Conservation (phyloP, 495 filamentous ascomycete genomes). For the Staphylotrichum tortipilum region DNA sequence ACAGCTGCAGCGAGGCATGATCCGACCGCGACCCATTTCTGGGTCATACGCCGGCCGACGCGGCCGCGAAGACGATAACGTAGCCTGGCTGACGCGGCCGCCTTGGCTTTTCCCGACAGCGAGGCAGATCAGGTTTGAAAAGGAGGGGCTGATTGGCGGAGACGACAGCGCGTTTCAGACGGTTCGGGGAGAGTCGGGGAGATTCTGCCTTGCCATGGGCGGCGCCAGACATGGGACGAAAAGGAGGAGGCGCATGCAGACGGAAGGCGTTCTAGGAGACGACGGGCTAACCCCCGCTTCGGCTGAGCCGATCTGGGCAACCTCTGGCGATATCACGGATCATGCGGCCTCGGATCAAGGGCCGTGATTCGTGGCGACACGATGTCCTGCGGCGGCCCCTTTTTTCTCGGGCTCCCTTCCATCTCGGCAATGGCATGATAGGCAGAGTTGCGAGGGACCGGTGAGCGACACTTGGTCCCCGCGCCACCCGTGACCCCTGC, state of each 20-base stretch:
- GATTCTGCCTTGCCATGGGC: constrained; percentile 3
- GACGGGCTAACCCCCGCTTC: not conserved
- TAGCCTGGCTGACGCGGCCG: constrained; percentile 4
- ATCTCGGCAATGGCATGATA: constrained; percentile 10
- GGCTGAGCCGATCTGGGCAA: not conserved
- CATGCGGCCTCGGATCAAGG: not conserved
- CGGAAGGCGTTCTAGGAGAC: not conserved
- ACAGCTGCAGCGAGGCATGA: not conserved
- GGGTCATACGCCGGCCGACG: constrained; percentile 1
- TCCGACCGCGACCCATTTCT: constrained; percentile 8
- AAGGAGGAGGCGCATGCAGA: constrained; percentile 8
- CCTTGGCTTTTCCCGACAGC: constrained; percentile 9
- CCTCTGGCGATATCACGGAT: not conserved
- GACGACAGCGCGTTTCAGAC: not conserved
- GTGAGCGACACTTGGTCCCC: constrained; percentile 7
- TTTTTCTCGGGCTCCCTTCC: constrained; percentile 8
- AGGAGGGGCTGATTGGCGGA: constrained; percentile 1
- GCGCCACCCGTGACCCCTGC: not conserved
- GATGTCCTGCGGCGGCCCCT: constrained; percentile 6
- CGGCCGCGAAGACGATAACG: not conserved
- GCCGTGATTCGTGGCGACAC: constrained; percentile 2
- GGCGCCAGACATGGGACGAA: constrained; percentile 5
- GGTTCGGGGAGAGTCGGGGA: not conserved
- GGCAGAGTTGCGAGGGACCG: constrained; percentile 12
- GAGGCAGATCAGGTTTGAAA: constrained; percentile 9